Evolutionary conservation across 169 alveolate genomes (phyloP).

Genomic region (Plasmodium chabaudi): DNA sequence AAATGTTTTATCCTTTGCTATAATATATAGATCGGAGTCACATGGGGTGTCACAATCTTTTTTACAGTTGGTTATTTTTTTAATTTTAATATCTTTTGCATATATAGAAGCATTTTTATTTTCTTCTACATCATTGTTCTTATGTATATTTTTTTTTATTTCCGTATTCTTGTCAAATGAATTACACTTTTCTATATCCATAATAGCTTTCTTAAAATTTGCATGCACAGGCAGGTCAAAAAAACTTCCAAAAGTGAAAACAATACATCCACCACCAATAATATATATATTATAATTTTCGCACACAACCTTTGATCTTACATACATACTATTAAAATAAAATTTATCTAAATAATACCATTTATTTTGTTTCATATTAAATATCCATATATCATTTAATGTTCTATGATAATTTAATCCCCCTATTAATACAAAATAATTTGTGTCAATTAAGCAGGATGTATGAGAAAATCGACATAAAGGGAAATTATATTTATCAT

Average conservation of each 20-base stretch:
- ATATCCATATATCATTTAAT: conserved; percentile 56
- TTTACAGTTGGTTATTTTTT: neutral
- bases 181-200: neutral
- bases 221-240: conserved; percentile 49
- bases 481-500: conserved; percentile 31
- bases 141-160: neutral
- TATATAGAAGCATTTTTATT: neutral
- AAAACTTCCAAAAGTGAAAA: conserved; percentile 65
- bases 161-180: neutral
- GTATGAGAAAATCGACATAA: conserved; percentile 41
- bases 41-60: neutral
- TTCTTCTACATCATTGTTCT: neutral
- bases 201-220: neutral
- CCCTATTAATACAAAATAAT: conserved; percentile 31
- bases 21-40: neutral
- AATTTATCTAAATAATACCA: conserved; percentile 47
- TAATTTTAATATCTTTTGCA: neutral
- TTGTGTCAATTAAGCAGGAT: conserved; percentile 13
- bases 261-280: conserved; percentile 69
- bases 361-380: conserved; percentile 22
- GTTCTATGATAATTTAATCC: conserved; percentile 48
- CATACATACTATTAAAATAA: conserved; percentile 31
- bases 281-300: conserved; percentile 18
- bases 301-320: conserved; percentile 52
- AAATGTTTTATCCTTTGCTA: conserved; percentile 25